phyloP scores from a whole-genome alignment of 2,329 filamentous ascomycete genomes.

The Aspergillus sp. region DNA sequence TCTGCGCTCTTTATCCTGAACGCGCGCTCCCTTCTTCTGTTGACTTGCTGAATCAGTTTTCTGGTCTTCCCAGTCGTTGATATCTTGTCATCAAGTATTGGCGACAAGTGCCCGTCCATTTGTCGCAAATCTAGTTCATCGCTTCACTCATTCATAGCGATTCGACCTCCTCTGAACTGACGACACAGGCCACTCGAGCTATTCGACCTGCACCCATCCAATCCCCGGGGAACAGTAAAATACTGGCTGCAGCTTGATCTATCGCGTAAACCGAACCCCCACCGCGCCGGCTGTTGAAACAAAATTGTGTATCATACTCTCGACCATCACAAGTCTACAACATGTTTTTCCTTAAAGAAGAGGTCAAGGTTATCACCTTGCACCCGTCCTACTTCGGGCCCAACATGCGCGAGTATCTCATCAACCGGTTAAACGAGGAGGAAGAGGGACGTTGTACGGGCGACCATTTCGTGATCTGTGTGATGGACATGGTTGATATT shows the following conservation, averaged over 20 bases:
- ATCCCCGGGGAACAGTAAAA: background rate
- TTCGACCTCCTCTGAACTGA: background rate
- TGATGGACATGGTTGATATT: slow-evolving; percentile 95
- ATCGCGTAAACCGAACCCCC: background rate
- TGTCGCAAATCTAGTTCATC: background rate
- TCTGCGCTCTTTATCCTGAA: background rate
- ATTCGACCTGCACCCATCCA: background rate
- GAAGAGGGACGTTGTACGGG: slow-evolving; percentile 95
- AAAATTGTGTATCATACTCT: slow-evolving; percentile 12
- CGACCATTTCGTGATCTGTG: slow-evolving; percentile 95
- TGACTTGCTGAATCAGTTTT: background rate
- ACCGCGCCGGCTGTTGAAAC: background rate
- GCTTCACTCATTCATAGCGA: background rate
- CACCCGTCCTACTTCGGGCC: slow-evolving; percentile 97
- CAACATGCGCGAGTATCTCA: slow-evolving; percentile 89
- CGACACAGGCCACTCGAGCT: background rate
- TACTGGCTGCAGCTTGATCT: background rate
- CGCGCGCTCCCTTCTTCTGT: slow-evolving; percentile 1
- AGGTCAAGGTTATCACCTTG: slow-evolving; percentile 90
- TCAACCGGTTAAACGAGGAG: slow-evolving; percentile 83
- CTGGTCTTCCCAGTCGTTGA: background rate
- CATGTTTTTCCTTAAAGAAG: slow-evolving; percentile 99
- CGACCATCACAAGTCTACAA: slow-evolving; percentile 25
- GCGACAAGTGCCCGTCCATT: background rate
- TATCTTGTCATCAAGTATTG: background rate